Percentiles rank a stretch among this genome's conserved stretches.
Evolutionary conservation across 2,329 filamentous ascomycete genomes (phyloP).

Genomic region (Colletotrichum coccodes): DNA sequence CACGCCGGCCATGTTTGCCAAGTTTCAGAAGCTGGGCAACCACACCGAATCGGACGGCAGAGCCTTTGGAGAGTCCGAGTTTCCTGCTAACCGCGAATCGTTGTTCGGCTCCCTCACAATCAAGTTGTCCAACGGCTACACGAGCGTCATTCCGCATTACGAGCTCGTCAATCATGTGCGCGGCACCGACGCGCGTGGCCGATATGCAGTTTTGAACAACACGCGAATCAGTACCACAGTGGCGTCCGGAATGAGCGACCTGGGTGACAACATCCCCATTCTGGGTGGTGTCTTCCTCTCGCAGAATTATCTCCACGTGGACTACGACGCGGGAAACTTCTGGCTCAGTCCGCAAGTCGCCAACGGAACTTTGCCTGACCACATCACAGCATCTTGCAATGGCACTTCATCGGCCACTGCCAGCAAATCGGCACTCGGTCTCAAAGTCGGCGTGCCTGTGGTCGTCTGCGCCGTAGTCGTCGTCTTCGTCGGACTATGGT

Average conservation of each 20-base stretch:
- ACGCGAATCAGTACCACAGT: constrained; percentile 26
- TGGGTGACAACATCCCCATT: constrained; percentile 30
- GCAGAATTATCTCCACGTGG: constrained; percentile 33
- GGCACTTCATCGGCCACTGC: neutral
- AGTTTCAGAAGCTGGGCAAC: constrained; percentile 19
- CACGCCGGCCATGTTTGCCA: constrained; percentile 29
- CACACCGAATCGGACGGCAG: constrained; percentile 8
- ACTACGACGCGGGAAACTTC: constrained; percentile 29
- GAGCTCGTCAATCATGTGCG: constrained; percentile 31
- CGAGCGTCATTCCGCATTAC: constrained; percentile 34
- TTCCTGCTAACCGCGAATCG: constrained; percentile 18
- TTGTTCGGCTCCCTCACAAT: constrained; percentile 32
- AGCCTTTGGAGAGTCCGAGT: neutral
- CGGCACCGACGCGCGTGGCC: constrained; percentile 30
- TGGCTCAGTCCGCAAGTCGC: constrained; percentile 33
- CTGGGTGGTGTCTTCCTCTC: constrained; percentile 33
- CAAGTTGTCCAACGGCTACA: constrained; percentile 33
- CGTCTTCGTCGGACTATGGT: constrained; percentile 3
- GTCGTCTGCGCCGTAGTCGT: constrained; percentile 14
- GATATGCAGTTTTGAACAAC: constrained; percentile 28
- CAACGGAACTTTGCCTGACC: constrained; percentile 23
- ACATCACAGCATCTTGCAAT: constrained; percentile 25
- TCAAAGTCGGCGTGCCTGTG: constrained; percentile 23
- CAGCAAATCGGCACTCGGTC: neutral
- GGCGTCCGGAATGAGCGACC: constrained; percentile 25